phyloP scores from a whole-genome alignment of 2,329 filamentous ascomycete genomes.

The Byssochlamys sp. region DNA sequence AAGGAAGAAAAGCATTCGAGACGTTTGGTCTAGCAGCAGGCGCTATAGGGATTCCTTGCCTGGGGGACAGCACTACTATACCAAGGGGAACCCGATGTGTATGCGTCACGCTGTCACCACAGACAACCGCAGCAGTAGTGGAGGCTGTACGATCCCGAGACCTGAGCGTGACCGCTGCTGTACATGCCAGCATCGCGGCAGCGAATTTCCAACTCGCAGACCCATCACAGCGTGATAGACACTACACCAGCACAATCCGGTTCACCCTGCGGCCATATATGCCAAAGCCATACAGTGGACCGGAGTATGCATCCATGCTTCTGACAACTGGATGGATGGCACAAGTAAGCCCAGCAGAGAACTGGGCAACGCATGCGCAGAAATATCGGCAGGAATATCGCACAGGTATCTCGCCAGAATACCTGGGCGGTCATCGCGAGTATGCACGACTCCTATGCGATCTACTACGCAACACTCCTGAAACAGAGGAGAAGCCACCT shows the following conservation, averaged over 20 bases:
- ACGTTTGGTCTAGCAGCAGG: constrained; percentile 11
- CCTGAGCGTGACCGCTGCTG: constrained; percentile 20
- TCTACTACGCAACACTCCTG: constrained; percentile 12
- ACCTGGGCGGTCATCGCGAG: constrained; percentile 17
- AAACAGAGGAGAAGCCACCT: constrained; percentile 13
- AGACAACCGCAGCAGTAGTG: constrained; percentile 11
- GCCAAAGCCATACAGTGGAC: constrained; percentile 16
- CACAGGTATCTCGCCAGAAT: constrained; percentile 10
- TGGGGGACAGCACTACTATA: constrained; percentile 7
- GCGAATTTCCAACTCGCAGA: constrained; percentile 18
- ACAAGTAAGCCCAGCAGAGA: constrained; percentile 4
- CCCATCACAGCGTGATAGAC: constrained; percentile 8
- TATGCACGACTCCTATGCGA: constrained; percentile 16
- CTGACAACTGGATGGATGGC: constrained; percentile 10
- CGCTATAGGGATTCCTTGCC: constrained; percentile 14
- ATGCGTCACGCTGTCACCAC: constrained; percentile 6
- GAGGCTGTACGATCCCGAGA: constrained; percentile 7
- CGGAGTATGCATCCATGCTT: constrained; percentile 11
- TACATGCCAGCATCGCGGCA: constrained; percentile 22
- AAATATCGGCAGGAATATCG: constrained; percentile 14
- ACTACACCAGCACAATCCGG: constrained; percentile 23
- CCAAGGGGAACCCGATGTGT: constrained; percentile 13
- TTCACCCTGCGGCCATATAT: constrained; percentile 19
- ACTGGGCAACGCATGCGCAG: constrained; percentile 8
- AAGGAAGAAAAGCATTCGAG: constrained; percentile 8